Conservation (phyloP, 1,139 yeast genomes). For the Candida albicans region DNA sequence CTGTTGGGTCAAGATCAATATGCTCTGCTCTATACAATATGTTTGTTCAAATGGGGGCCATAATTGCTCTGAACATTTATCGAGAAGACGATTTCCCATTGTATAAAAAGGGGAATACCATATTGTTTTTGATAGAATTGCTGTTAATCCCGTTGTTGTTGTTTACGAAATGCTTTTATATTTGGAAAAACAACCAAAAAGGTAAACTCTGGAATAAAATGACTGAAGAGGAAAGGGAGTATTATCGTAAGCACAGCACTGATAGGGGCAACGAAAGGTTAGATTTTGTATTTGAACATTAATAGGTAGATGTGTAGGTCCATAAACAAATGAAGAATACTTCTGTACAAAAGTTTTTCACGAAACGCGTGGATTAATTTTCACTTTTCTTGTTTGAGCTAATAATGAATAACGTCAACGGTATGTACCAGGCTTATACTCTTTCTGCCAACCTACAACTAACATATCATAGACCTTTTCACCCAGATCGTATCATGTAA, state of each 20-base stretch:
- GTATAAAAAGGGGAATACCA: conserved; percentile 53
- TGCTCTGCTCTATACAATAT: conserved; percentile 55
- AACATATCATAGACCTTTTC: background rate
- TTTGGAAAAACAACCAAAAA: conserved; percentile 45
- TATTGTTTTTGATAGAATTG: conserved; percentile 17
- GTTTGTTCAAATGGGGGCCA: conserved; percentile 55
- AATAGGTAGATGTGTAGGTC: background rate
- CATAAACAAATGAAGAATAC: too few relatives aligned
- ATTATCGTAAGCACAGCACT: conserved; percentile 41
- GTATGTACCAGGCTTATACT: too few relatives aligned
- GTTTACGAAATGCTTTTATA: conserved; percentile 40
- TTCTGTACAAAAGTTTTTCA: too few relatives aligned
- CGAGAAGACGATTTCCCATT: conserved; percentile 56
- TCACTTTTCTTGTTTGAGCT: too few relatives aligned
- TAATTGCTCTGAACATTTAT: conserved; percentile 54
- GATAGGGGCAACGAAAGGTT: conserved; percentile 58
- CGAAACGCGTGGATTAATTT: too few relatives aligned
- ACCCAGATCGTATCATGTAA: background rate
- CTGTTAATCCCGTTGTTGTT: conserved; percentile 21
- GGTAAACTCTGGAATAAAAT: conserved; percentile 47
- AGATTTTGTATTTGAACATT: conserved; percentile 45
- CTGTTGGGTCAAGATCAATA: conserved; percentile 56
- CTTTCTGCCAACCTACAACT: too few relatives aligned
- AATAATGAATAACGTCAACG: too few relatives aligned
- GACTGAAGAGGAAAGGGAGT: conserved; percentile 46